Percentiles rank a stretch among this genome's conserved stretches.
These are phyloP conservation scores for Megacollybia marginata DNA, from an alignment of 768 basidiomycete species.

Conservation along the genomic window DNA sequence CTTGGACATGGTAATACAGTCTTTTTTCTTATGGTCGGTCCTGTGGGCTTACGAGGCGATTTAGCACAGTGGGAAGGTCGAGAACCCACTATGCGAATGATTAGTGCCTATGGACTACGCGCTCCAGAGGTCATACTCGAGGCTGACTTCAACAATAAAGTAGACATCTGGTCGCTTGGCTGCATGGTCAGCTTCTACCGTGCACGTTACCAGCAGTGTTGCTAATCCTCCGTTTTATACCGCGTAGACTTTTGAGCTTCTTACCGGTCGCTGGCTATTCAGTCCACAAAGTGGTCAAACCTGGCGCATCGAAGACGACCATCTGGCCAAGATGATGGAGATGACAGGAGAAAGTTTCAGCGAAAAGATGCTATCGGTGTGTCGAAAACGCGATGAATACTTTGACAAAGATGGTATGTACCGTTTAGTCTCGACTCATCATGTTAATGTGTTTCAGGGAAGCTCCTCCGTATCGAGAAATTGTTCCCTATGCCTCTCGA, in stretches of 20 bases:
- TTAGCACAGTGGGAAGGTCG: constrained; percentile 10
- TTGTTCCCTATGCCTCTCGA: not conserved
- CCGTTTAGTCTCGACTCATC: too few species aligned
- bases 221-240: not conserved
- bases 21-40: too few species aligned
- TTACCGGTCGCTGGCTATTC: constrained; percentile 16
- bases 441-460: too few species aligned
- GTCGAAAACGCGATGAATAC: too few species aligned
- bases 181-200: constrained; percentile 12
- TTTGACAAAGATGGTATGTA: too few species aligned
- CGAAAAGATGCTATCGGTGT: not conserved
- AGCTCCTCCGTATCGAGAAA: not conserved
- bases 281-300: constrained; percentile 9
- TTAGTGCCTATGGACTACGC: constrained; percentile 10
- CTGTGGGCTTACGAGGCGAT: too few species aligned
- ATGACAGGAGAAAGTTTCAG: constrained; percentile 17
- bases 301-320: constrained; percentile 16
- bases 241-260: constrained; percentile 19
- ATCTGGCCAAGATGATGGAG: constrained; percentile 22
- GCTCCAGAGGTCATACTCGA: constrained; percentile 18
- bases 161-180: constrained; percentile 22
- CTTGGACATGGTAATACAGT: constrained; percentile 13
- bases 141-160: constrained; percentile 11
- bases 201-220: not conserved
- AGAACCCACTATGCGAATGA: constrained; percentile 13